phyloP scores from a whole-genome alignment of 1,284 basidiomycete species.

The Apiotrichum porosum region DNA sequence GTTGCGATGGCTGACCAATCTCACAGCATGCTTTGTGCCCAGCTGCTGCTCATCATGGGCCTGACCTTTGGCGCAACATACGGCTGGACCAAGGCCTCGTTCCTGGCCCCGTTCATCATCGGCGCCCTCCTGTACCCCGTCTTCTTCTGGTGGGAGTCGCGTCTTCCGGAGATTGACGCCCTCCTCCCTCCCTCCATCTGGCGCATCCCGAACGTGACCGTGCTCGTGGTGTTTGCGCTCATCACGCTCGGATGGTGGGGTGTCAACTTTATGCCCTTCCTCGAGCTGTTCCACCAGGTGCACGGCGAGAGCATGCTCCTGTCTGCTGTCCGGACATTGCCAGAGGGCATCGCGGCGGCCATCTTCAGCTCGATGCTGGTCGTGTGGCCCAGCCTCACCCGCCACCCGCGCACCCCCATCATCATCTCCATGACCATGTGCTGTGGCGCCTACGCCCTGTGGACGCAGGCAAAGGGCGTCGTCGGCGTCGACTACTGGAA shows the following conservation, averaged over 20 bases:
- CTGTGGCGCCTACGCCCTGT: conserved; percentile 11
- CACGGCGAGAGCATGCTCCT: conserved; percentile 21
- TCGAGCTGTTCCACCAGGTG: conserved; percentile 19
- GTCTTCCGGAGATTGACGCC: conserved; percentile 21
- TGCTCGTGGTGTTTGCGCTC: conserved; percentile 27
- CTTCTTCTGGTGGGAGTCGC: conserved; percentile 34
- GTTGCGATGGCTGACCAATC: not conserved
- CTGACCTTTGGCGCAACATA: conserved; percentile 28
- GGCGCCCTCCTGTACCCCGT: conserved; percentile 13
- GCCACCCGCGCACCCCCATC: conserved; percentile 18
- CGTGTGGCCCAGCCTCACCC: conserved; percentile 9
- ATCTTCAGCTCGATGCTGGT: conserved; percentile 7
- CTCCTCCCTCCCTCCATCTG: conserved; percentile 32
- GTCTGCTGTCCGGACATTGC: conserved; percentile 22
- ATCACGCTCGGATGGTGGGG: conserved; percentile 26
- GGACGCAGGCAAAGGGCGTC: conserved; percentile 10
- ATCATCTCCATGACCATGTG: conserved; percentile 20
- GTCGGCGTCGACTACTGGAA: conserved; percentile 21
- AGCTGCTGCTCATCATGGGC: conserved; percentile 25
- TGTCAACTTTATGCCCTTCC: conserved; percentile 17
- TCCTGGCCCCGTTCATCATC: conserved; percentile 27
- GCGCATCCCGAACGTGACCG: conserved; percentile 30
- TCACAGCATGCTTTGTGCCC: conserved; percentile 13
- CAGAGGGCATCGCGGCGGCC: conserved; percentile 21
- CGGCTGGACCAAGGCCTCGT: conserved; percentile 21